Evolutionary conservation across 345 rosid genomes (phyloP).

Genomic region (Conringia planisiliqua): DNA sequence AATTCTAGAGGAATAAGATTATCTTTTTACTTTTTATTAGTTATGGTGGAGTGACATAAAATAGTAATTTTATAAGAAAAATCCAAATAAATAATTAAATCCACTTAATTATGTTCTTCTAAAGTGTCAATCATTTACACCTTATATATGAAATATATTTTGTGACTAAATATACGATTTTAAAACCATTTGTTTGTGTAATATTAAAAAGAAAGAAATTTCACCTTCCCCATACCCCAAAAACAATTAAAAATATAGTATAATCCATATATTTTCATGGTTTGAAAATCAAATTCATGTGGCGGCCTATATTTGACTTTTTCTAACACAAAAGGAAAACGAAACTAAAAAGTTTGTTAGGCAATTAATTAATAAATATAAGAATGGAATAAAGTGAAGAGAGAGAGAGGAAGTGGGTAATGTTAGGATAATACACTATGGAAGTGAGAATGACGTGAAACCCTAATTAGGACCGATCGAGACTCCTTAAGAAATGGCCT

Average conservation of each 20-base stretch:
- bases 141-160: background rate
- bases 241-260: background rate
- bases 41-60: too few relatives aligned
- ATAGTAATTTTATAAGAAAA: too few relatives aligned
- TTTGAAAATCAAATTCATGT: background rate
- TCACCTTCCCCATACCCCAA: background rate
- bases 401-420: slow-evolving; percentile 13
- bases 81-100: too few relatives aligned
- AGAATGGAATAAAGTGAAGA: background rate
- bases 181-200: background rate
- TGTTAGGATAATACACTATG: slow-evolving; percentile 29
- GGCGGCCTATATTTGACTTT: slow-evolving; percentile 31
- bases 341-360: slow-evolving; percentile 11
- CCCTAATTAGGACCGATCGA: slow-evolving; percentile 42
- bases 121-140: too few relatives aligned
- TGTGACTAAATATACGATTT: background rate
- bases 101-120: too few relatives aligned
- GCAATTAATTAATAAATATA: background rate
- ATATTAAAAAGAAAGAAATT: background rate
- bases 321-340: background rate
- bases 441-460: slow-evolving; percentile 37
- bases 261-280: background rate
- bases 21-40: too few relatives aligned
- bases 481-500: slow-evolving; percentile 44
- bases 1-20: too few relatives aligned